A percentile compares a stretch with the other conserved stretches of the same genome.
These are phyloP conservation scores for Melampsora americana DNA, from an alignment of 1,284 basidiomycete genomes.

Conservation along the genomic window DNA sequence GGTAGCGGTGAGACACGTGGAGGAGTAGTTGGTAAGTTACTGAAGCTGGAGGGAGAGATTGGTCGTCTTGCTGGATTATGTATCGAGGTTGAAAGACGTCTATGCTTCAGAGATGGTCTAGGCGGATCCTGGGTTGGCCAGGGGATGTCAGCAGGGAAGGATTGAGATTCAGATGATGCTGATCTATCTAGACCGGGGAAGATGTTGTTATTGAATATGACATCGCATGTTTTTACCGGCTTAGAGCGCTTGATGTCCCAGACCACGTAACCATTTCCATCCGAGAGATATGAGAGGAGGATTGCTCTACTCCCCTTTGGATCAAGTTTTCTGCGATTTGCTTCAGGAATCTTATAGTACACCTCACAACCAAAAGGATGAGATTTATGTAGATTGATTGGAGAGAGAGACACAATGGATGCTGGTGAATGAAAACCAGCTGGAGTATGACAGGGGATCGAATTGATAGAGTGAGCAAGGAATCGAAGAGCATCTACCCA, in stretches of 20 bases:
- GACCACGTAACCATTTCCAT: slow-evolving; percentile 5
- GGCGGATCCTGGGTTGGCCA: too few relatives aligned
- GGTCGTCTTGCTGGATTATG: too few relatives aligned
- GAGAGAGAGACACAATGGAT: background rate
- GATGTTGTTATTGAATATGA: background rate
- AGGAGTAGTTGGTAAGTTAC: too few relatives aligned
- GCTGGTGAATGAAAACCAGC: background rate
- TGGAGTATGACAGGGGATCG: background rate
- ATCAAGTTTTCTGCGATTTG: background rate
- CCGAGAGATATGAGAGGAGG: slow-evolving; percentile 10
- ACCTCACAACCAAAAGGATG: slow-evolving; percentile 22
- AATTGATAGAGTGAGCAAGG: background rate
- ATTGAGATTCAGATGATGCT: too few relatives aligned
- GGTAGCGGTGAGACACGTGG: too few relatives aligned
- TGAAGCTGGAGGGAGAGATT: too few relatives aligned
- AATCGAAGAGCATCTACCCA: slow-evolving; percentile 13
- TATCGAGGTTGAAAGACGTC: too few relatives aligned
- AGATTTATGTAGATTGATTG: background rate
- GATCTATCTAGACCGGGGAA: too few relatives aligned
- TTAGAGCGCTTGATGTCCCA: background rate
- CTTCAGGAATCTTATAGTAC: background rate
- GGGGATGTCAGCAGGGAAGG: too few relatives aligned
- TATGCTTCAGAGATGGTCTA: too few relatives aligned
- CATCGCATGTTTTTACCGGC: background rate
- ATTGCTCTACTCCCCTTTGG: background rate